phyloP scores from a whole-genome alignment of 1,284 basidiomycete genomes.

The Trichosporon sp. region DNA sequence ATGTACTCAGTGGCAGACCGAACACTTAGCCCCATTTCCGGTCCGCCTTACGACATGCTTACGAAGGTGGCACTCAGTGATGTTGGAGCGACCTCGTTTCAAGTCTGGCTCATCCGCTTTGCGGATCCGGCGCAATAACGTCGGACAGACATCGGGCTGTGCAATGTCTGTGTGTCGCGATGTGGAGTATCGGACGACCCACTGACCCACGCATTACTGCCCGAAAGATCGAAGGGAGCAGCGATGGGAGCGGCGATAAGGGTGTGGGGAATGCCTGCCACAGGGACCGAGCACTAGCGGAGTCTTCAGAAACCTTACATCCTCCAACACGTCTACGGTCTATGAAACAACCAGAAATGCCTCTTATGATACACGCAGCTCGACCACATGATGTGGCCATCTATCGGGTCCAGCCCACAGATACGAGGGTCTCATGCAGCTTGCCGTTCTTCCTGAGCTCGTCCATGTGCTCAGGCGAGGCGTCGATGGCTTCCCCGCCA shows the following conservation, averaged over 20 bases:
- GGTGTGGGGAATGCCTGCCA: too few species aligned
- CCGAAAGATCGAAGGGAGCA: too few species aligned
- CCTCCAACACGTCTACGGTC: neutral
- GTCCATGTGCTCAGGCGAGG: conserved; percentile 20
- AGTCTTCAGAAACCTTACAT: neutral
- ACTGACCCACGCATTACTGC: too few species aligned
- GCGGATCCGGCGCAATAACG: too few species aligned
- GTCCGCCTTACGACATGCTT: neutral
- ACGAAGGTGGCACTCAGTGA: neutral
- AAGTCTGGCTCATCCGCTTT: neutral
- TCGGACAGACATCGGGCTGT: too few species aligned
- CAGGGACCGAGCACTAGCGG: neutral
- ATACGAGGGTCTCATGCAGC: conserved; percentile 17
- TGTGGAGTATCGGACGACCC: too few species aligned
- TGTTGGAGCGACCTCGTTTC: neutral
- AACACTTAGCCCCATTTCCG: neutral
- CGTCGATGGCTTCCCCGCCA: conserved; percentile 27
- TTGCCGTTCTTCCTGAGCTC: conserved; percentile 23
- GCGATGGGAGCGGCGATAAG: too few species aligned
- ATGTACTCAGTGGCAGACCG: neutral
- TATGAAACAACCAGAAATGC: neutral
- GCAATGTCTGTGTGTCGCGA: too few species aligned
- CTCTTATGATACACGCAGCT: conserved; percentile 1
- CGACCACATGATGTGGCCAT: neutral
- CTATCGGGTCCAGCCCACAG: conserved; percentile 12